phyloP scores from a whole-genome alignment of 2,329 filamentous ascomycete genomes.

The Aspergillus neotritici region DNA sequence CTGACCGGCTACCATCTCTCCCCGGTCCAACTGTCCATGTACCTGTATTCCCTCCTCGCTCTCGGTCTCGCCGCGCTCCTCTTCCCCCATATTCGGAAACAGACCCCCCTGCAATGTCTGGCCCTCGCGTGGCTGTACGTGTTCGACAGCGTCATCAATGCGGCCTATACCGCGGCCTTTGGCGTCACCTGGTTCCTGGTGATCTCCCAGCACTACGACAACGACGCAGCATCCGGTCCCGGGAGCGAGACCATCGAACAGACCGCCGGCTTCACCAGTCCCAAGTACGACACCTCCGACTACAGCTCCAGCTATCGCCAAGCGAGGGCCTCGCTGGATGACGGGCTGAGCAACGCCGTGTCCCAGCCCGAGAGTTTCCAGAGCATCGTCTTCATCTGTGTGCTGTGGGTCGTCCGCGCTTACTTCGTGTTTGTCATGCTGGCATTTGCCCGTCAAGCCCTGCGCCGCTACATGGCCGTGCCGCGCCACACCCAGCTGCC shows the following conservation, averaged over 20 bases:
- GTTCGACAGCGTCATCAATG: slow-evolving; percentile 75
- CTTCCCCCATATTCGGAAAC: slow-evolving; percentile 71
- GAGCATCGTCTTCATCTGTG: slow-evolving; percentile 69
- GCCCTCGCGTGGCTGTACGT: slow-evolving; percentile 80
- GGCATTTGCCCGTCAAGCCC: slow-evolving; percentile 70
- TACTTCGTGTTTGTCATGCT: slow-evolving; percentile 84
- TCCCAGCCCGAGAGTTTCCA: slow-evolving; percentile 62
- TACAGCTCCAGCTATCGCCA: slow-evolving; percentile 45
- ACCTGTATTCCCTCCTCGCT: slow-evolving; percentile 74
- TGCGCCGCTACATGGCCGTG: slow-evolving; percentile 55
- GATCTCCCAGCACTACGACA: slow-evolving; percentile 54
- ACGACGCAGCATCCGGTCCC: slow-evolving; percentile 40
- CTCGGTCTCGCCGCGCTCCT: slow-evolving; percentile 65
- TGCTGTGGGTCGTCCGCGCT: slow-evolving; percentile 67
- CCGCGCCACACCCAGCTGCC: slow-evolving; percentile 36
- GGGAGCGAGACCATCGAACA: slow-evolving; percentile 55
- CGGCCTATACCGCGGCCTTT: slow-evolving; percentile 74
- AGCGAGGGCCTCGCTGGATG: slow-evolving; percentile 21
- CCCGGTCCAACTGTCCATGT: slow-evolving; percentile 79
- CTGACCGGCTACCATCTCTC: slow-evolving; percentile 81
- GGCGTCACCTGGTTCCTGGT: slow-evolving; percentile 80
- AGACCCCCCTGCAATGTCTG: slow-evolving; percentile 72
- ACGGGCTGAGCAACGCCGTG: slow-evolving; percentile 58
- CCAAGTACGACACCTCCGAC: slow-evolving; percentile 55
- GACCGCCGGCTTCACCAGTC: slow-evolving; percentile 60